phyloP scores from a whole-genome alignment of 2,329 filamentous ascomycete species.

The Cercospora sp. region DNA sequence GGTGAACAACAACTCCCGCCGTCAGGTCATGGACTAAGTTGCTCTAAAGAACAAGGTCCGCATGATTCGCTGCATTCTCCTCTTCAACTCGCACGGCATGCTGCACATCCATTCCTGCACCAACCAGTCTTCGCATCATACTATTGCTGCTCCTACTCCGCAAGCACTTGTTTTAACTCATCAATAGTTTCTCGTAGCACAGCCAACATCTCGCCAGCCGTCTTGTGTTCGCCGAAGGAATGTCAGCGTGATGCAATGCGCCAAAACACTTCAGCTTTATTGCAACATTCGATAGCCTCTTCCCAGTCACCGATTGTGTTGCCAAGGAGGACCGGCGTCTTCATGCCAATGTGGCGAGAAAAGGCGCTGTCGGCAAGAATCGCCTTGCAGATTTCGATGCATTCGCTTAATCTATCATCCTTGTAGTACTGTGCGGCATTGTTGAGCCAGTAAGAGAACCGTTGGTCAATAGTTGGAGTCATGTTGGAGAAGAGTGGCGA shows the following conservation, averaged over 20 bases:
- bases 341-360: background rate
- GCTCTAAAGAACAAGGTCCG: too few species aligned
- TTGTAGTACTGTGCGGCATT: background rate
- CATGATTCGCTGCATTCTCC: background rate
- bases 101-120: background rate
- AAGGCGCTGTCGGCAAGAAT: background rate
- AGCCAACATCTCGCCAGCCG: background rate
- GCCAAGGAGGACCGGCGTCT: background rate
- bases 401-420: background rate
- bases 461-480: background rate
- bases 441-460: background rate
- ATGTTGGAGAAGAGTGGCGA: background rate
- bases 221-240: background rate
- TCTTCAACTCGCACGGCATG: background rate
- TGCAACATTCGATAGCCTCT: background rate
- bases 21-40: too few species aligned
- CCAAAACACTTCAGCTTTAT: background rate
- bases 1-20: background rate
- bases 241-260: background rate
- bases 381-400: background rate
- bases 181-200: background rate
- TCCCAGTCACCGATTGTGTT: background rate
- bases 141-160: background rate
- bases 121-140: background rate
- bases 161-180: background rate